phyloP scores from a whole-genome alignment of 2,329 filamentous ascomycete genomes.

The Colletotrichum sansevieriae region DNA sequence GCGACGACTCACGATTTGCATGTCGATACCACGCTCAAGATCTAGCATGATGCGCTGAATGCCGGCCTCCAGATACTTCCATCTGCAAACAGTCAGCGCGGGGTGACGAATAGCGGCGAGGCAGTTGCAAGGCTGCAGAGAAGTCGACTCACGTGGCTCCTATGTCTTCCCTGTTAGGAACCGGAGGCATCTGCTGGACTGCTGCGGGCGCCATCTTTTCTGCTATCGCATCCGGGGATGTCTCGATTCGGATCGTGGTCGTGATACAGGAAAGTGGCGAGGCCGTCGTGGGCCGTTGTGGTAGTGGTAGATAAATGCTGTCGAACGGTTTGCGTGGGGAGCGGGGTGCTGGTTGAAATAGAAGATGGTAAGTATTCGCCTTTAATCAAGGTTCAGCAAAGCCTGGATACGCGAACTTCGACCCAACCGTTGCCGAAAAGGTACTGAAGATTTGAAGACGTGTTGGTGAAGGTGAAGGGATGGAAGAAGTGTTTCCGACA shows the following conservation, averaged over 20 bases:
- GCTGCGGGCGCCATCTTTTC: conserved; percentile 50
- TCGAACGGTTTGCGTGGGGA: conserved; percentile 17
- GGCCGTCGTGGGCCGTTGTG: conserved; percentile 40
- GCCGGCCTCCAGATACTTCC: conserved; percentile 88
- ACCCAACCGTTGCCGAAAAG: neutral
- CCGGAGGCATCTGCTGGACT: conserved; percentile 65
- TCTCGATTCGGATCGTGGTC: conserved; percentile 38
- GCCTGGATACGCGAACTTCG: conserved; percentile 11
- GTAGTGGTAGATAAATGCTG: conserved; percentile 34
- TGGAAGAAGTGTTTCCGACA: conserved; percentile 18
- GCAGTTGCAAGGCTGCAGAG: conserved; percentile 13
- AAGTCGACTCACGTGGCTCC: conserved; percentile 58
- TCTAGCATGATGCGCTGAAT: conserved; percentile 95
- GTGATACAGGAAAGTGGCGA: conserved; percentile 4
- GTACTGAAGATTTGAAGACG: neutral
- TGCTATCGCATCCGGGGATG: conserved; percentile 47
- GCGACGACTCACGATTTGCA: conserved; percentile 78
- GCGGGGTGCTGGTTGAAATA: conserved; percentile 26
- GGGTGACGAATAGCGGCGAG: conserved; percentile 19
- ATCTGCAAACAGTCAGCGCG: conserved; percentile 65
- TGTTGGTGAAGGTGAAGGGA: conserved; percentile 5
- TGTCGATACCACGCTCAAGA: conserved; percentile 91
- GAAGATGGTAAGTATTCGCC: conserved; percentile 25
- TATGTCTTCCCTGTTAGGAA: conserved; percentile 73
- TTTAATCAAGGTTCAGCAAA: neutral